Evolutionary conservation across 441 rosid genomes (phyloP), one percentile per base, ranked within the genome.

Genomic region (Macaranga tanarius): DNA sequence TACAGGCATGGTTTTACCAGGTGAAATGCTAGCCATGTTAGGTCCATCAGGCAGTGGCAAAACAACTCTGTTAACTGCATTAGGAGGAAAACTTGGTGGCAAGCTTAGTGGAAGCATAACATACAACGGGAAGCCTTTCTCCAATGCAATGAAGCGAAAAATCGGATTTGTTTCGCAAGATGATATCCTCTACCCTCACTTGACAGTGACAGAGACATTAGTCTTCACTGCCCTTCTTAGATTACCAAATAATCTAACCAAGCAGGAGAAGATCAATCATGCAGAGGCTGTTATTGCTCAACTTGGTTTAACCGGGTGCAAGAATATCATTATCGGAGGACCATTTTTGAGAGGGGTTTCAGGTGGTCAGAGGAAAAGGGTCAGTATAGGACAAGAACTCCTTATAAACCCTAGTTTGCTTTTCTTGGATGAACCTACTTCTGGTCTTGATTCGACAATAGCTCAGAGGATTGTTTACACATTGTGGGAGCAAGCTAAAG

Each of bases 11-110:
- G 87, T 85, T 5, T 73, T 82, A 25, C 92, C 92, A 0, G 90
- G 90, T 11, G 95, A 88, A 76, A 81, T 85, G 77, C 65, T 90
- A 23, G 92, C 92, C 56, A 81, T 88, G 87, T 75, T 89, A 0
- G 94, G 94, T 19, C 94, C 90, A 0, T 88, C 92, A 1, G 92
- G 92, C 9, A 84, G 89, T 20, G 90, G 90, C 45, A 90, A 90
- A 73, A 88, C 95, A 26, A 90, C 87, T 16, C 70, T 88, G 1
- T 60, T 89, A 61, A 84, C 84, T 0, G 88, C 88, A 9, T 28
- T 89, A n/a, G 93, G 89, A 22, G 93, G 89, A 22, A 76, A 81
- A 16, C 75, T 85, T 22, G 75, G 79, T 22, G 87, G 90, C 17
- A 59, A 81, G 42, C 78, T 84, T n/a, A 59, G 69, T 2, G 93